Evolutionary conservation across 164 flowering plant species (phyloP).

Genomic region (Protea cynaroides): DNA sequence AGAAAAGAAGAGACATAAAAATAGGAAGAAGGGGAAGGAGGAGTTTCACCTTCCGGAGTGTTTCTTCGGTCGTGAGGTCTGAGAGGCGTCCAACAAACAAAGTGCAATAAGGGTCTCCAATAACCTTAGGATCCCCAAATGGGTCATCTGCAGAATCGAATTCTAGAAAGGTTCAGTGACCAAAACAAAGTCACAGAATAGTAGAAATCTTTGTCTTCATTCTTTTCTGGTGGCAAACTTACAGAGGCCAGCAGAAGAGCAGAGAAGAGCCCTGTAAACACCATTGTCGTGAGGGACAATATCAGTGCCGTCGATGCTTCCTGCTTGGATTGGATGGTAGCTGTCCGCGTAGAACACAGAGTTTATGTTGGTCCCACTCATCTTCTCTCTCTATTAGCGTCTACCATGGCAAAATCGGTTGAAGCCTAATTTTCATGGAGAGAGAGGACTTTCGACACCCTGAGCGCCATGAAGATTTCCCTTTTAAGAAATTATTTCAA

Average conservation of each 20-base stretch:
- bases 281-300: conserved; percentile 84
- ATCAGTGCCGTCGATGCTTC: conserved; percentile 94
- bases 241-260: conserved; percentile 85
- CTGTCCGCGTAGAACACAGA: conserved; percentile 75
- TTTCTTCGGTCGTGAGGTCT: conserved; percentile 59
- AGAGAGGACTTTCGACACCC: too few species aligned
- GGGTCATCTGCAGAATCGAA: conserved; percentile 61
- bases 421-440: too few species aligned
- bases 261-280: conserved; percentile 79
- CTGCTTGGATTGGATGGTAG: conserved; percentile 93
- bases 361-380: conserved; percentile 27
- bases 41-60: conserved; percentile 53
- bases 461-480: too few species aligned
- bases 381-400: too few species aligned
- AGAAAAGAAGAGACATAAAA: neutral
- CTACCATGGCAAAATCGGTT: too few species aligned
- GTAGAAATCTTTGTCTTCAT: neutral
- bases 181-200: neutral
- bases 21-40: neutral
- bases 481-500: too few species aligned
- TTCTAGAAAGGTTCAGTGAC: neutral
- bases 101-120: conserved; percentile 82
- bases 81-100: conserved; percentile 83
- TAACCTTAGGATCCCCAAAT: conserved; percentile 73
- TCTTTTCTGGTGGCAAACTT: conserved; percentile 2